These are phyloP conservation scores for Dryadomyces sulphureus DNA, from an alignment of 2,329 filamentous ascomycete species.

Conservation along the genomic window DNA sequence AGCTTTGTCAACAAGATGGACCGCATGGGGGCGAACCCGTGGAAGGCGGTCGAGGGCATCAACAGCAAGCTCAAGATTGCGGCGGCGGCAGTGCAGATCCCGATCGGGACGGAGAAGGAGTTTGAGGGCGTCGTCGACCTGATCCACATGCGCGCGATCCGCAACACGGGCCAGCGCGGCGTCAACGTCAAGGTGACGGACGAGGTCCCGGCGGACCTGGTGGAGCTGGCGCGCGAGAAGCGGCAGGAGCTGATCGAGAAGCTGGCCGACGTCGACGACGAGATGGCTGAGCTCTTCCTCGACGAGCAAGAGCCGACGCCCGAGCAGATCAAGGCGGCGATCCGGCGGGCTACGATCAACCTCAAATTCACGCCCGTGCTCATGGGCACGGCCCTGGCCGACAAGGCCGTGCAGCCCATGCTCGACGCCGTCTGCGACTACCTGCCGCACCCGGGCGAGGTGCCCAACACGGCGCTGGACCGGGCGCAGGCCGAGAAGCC, in stretches of 20 bases:
- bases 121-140: conserved; percentile 89
- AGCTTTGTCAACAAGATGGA: conserved; percentile 99
- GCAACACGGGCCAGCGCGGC: conserved; percentile 75
- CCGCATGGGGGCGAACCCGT: conserved; percentile 94
- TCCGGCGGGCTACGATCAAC: conserved; percentile 76
- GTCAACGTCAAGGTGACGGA: conserved; percentile 63
- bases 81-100: conserved; percentile 86
- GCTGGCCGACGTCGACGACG: conserved; percentile 91
- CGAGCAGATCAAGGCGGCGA: conserved; percentile 79
- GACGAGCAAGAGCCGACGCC: conserved; percentile 70
- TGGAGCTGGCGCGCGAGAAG: conserved; percentile 66
- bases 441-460: conserved; percentile 79
- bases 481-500: conserved; percentile 61
- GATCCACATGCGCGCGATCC: conserved; percentile 82
- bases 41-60: conserved; percentile 95
- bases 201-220: conserved; percentile 68
- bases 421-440: conserved; percentile 94
- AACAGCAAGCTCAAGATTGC: conserved; percentile 89
- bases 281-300: conserved; percentile 89
- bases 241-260: conserved; percentile 81
- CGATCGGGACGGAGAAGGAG: conserved; percentile 81
- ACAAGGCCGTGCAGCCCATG: conserved; percentile 91
- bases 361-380: conserved; percentile 88
- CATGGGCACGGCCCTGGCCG: conserved; percentile 89
- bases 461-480: conserved; percentile 81